Evolutionary conservation across 192 early-diverging fungal species (phyloP), one percentile per base, ranked within the genome.

Genomic region (Coemansia sp.): DNA sequence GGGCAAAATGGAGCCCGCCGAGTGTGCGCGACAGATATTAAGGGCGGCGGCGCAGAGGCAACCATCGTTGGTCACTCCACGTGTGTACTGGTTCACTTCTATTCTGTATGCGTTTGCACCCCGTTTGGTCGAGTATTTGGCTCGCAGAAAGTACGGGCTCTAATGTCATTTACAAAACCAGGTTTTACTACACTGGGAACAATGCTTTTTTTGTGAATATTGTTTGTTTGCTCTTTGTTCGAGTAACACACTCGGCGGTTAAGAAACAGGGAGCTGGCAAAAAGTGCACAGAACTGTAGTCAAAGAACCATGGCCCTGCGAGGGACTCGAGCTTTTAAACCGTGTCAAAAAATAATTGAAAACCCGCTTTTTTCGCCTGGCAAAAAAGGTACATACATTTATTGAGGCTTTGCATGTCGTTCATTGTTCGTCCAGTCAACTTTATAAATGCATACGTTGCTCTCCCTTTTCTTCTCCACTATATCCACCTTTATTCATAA

Each of bases 101-200:
- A 69, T 78, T 28, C 60, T 87, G 8, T 71, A 87, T 19, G 37
- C 79, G 4, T 40, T 91, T 46, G 79, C 84, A 11, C 90, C 89
- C 0, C 57, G 53, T 11, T 54, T 87, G n/a, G 82, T 93, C 1
- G 87, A 91, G 62, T 71, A 72, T 50, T 53, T 89, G 36, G 91
- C 91, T 25, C 79, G 84, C 59, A 85, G 82, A 63, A 93, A 93
- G 65, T 93, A 93, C 66, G 84, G 86, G 1, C 40, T 69, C 38
- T 54, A 54, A n/a, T 1, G 3, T 5, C 40, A 10, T 44, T 44
- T 12, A 14, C 38, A 40, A 40, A 40, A 26, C 31, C 31, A 7
- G 6, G 31, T 6, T 12, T 46, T 46, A 17, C 12, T 46, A 46
- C 12, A 46, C n/a, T 17, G 25, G 3, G n/a, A 46, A 46, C 12